Conservation (phyloP, 2,329 filamentous ascomycete genomes). For the Taxawa tesnikishii region DNA sequence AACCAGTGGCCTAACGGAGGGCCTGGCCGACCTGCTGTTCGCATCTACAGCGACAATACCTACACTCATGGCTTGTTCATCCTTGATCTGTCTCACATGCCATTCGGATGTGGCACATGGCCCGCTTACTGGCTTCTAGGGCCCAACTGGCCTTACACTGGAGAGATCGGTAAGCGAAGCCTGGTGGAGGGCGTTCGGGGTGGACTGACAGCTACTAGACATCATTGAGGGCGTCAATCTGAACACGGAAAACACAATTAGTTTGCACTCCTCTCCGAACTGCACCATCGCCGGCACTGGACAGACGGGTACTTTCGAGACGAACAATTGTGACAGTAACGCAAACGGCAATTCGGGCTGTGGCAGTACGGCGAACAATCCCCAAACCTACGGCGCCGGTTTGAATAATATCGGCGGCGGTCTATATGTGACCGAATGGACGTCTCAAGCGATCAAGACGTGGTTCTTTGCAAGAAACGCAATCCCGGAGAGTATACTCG, state of each 20-base stretch:
- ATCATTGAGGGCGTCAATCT: slow-evolving; percentile 24
- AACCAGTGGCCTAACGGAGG: slow-evolving; percentile 30
- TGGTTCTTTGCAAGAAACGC: slow-evolving; percentile 23
- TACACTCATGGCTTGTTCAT: slow-evolving; percentile 27
- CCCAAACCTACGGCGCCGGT: slow-evolving; percentile 20
- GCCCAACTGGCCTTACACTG: slow-evolving; percentile 31
- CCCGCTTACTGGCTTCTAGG: slow-evolving; percentile 28
- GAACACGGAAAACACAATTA: slow-evolving; percentile 14
- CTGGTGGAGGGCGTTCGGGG: background rate
- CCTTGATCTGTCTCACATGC: slow-evolving; percentile 25
- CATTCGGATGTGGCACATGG: slow-evolving; percentile 26
- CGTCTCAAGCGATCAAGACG: slow-evolving; percentile 17
- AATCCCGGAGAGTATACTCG: slow-evolving; percentile 29
- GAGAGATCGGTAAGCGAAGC: slow-evolving; percentile 17
- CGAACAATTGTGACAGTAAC: slow-evolving; percentile 14
- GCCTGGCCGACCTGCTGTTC: slow-evolving; percentile 19
- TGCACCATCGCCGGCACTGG: slow-evolving; percentile 19
- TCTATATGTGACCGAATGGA: slow-evolving; percentile 24
- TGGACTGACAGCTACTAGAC: slow-evolving; percentile 11
- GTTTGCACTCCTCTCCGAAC: slow-evolving; percentile 18
- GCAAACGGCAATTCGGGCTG: slow-evolving; percentile 19
- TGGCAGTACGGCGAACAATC: slow-evolving; percentile 12
- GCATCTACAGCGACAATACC: slow-evolving; percentile 22
- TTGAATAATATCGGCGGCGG: slow-evolving; percentile 20
- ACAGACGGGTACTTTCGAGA: slow-evolving; percentile 16